Percentiles rank a stretch among this genome's conserved stretches.
Evolutionary conservation across 306 rosid genomes (phyloP).

Genomic region (Ormosia semicastrata): DNA sequence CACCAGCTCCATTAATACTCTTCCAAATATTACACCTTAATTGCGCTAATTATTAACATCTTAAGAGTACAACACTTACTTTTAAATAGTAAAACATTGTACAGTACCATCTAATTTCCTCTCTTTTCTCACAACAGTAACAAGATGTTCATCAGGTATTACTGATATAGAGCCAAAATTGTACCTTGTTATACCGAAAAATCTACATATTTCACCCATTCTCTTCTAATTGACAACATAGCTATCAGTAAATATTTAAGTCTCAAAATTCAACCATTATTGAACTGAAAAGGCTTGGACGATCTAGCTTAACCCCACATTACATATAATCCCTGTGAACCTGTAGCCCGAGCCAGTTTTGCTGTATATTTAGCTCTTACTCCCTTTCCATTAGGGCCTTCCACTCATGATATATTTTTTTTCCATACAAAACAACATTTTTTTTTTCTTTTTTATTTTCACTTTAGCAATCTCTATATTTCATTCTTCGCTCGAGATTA

Average conservation of each 20-base stretch:
- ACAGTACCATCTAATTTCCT: constrained; percentile 13
- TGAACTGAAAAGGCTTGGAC: constrained; percentile 16
- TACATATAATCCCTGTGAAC: constrained; percentile 12
- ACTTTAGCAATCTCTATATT: not conserved
- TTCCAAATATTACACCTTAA: not conserved
- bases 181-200: constrained; percentile 5
- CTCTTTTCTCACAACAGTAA: constrained; percentile 13
- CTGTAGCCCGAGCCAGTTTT: constrained; percentile 9
- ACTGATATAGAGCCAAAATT: constrained; percentile 4
- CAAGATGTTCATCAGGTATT: not conserved
- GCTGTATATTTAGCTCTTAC: not conserved
- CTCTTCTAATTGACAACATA: constrained; percentile 23
- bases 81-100: not conserved
- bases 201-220: not conserved
- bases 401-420: not conserved
- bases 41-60: not conserved
- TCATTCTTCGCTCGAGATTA: constrained; percentile 21
- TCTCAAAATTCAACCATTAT: not conserved
- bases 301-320: constrained; percentile 19
- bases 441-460: not conserved
- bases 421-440: not conserved
- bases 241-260: constrained; percentile 18
- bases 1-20: not conserved
- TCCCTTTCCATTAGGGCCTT: constrained; percentile 5
- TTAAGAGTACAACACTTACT: not conserved